These are phyloP conservation scores for Scutellaria baicalensis DNA, from an alignment of 257 asterid species.

Conservation along the genomic window DNA sequence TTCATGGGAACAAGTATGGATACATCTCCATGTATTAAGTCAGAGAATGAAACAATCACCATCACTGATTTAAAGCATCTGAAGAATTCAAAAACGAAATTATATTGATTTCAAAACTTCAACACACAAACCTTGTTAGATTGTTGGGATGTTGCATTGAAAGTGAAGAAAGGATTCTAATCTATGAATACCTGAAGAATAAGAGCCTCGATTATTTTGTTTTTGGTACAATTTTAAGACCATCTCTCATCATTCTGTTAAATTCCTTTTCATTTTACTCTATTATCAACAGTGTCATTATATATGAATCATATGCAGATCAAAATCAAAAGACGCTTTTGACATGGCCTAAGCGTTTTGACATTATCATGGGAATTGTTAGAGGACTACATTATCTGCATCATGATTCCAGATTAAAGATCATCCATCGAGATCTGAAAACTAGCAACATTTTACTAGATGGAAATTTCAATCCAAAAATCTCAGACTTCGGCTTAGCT, in stretches of 20 bases:
- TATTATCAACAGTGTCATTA: neutral
- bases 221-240: conserved; percentile 16
- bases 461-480: neutral
- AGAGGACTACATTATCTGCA: conserved; percentile 24
- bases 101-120: conserved; percentile 32
- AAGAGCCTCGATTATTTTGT: conserved; percentile 33
- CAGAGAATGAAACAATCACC: no score
- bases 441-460: neutral
- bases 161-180: conserved; percentile 31
- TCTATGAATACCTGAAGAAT: conserved; percentile 35
- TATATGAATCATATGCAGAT: neutral
- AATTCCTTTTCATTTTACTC: neutral
- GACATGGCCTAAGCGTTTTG: conserved; percentile 22
- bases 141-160: conserved; percentile 34
- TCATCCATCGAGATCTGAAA: neutral
- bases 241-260: neutral
- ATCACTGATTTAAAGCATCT: no score
- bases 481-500: neutral
- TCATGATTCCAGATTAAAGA: neutral
- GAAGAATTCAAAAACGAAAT: conserved; percentile 22
- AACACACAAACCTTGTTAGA: conserved; percentile 36
- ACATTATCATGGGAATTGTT: conserved; percentile 20
- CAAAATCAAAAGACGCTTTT: neutral
- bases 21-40: no score
- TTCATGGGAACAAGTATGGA: no score